Evolutionary conservation across 441 rosid species (phyloP), one percentile per base, ranked within the genome.

Genomic region (Euphorbia celastroides): DNA sequence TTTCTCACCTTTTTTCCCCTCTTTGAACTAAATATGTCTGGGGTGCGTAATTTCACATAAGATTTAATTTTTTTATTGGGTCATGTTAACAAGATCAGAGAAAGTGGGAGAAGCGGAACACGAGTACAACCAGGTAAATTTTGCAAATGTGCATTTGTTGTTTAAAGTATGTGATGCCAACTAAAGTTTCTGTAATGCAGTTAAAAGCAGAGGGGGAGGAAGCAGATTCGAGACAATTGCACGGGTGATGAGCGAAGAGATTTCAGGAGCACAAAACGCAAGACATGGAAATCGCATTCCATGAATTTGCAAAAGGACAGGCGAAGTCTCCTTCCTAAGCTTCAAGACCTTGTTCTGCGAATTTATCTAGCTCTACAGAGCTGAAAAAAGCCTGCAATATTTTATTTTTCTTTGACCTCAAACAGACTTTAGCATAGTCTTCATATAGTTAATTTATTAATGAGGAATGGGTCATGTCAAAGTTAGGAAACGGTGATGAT

Each of bases 241-340:
- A 70, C 77, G 75, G 68, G 72, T 77, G 69, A 94, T 94, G 98
- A 85, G 80, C 7, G 98, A 89, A 64, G 99, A 94, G 91, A 89
- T 89, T 17, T 75, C 99, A 94, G 78, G 98, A 89, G 9, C 88
- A 95, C 81, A 90, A 87, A 81, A 90, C 97, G 2, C 62, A 67
- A 67, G 99, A 95, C 52, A 88, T 92, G 89, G 93, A 96, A 57
- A 71, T 88, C 0, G 98, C 92, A 6, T 92, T 95, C 80, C 97
- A 95, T 58, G 92, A 92, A 72, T 92, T 95, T 74, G 95, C 98
- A 0, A 86, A 82, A 77, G 99, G 99, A 69, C 99, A 95, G 80
- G 89, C 97, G 97, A 81, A 77, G 95, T 78, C 98, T 95, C 71
- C 97, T 95, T 71, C 97, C 97, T 8, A 95, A 88, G 80, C 91